A percentile compares a stretch with the other conserved stretches of the same genome.
phyloP scores from a whole-genome alignment of 2,329 filamentous ascomycete species.

The Fusarium pseudoanthophilum region DNA sequence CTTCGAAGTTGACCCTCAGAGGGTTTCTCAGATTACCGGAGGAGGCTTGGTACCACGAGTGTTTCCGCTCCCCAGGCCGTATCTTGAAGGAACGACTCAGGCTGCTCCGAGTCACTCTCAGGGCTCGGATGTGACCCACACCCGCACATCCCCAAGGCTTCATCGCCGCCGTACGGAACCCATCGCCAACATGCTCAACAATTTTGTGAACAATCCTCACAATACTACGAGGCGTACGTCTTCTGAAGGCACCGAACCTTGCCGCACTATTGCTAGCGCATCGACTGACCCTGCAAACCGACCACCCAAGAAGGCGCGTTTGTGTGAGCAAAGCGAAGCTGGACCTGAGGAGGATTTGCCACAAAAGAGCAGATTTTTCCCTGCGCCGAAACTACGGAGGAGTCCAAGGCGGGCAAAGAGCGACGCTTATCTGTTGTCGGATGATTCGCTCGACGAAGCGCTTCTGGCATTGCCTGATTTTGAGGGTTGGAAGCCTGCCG shows the following conservation, averaged over 20 bases:
- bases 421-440: slow-evolving; percentile 62
- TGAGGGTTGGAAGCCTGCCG: slow-evolving; percentile 57
- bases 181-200: slow-evolving; percentile 56
- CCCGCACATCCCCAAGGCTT: slow-evolving; percentile 52
- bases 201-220: slow-evolving; percentile 36
- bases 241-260: slow-evolving; percentile 21
- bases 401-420: slow-evolving; percentile 47
- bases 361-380: slow-evolving; percentile 67
- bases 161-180: slow-evolving; percentile 65
- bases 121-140: slow-evolving; percentile 29
- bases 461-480: slow-evolving; percentile 63
- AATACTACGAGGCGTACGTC: slow-evolving; percentile 27
- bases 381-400: slow-evolving; percentile 45
- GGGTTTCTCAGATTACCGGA: slow-evolving; percentile 60
- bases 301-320: slow-evolving; percentile 67
- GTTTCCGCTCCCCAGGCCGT: slow-evolving; percentile 68
- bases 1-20: slow-evolving; percentile 63
- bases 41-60: slow-evolving; percentile 64
- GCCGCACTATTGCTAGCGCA: slow-evolving; percentile 6
- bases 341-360: slow-evolving; percentile 48
- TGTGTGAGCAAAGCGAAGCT: slow-evolving; percentile 62
- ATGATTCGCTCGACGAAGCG: slow-evolving; percentile 67
- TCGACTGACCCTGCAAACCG: slow-evolving; percentile 46
- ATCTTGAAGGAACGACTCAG: slow-evolving; percentile 55
- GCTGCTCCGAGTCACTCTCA: slow-evolving; percentile 22